Conservation (phyloP, 176 grass and related monocot genomes). For the Phragmites australis region DNA sequence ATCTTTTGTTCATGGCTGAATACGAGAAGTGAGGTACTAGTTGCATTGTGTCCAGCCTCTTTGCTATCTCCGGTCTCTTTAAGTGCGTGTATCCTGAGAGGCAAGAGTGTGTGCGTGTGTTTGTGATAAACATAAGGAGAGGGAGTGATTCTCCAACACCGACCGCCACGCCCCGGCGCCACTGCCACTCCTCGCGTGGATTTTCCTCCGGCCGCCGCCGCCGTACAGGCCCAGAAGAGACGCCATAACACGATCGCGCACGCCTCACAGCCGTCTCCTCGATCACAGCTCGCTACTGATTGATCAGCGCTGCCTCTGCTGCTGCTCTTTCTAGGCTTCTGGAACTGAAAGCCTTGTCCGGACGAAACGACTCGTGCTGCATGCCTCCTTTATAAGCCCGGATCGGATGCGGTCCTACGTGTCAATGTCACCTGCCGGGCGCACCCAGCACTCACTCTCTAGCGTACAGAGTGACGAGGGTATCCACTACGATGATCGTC, state of each 20-base stretch:
- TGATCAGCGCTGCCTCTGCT: no score
- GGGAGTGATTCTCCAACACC: no score
- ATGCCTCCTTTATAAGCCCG: neutral
- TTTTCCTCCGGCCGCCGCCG: neutral
- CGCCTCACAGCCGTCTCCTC: no score
- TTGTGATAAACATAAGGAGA: no score
- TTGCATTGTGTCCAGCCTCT: no score
- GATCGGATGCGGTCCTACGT: neutral
- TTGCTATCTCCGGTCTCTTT: no score
- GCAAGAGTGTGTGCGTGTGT: no score
- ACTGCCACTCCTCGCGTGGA: neutral
- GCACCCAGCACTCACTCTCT: neutral
- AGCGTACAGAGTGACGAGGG: neutral
- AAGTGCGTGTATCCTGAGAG: no score
- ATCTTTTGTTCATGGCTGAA: no score
- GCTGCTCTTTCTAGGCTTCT: neutral
- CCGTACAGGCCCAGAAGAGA: neutral
- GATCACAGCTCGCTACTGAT: no score
- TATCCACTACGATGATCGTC: neutral
- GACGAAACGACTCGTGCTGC: neutral
- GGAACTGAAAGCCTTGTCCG: neutral
- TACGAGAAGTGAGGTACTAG: no score
- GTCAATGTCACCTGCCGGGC: neutral
- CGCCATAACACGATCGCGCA: no score
- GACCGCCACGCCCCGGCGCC: neutral